Conservation (phyloP, 2,329 filamentous ascomycete species). For the Chrysoporthe austroafricana region DNA sequence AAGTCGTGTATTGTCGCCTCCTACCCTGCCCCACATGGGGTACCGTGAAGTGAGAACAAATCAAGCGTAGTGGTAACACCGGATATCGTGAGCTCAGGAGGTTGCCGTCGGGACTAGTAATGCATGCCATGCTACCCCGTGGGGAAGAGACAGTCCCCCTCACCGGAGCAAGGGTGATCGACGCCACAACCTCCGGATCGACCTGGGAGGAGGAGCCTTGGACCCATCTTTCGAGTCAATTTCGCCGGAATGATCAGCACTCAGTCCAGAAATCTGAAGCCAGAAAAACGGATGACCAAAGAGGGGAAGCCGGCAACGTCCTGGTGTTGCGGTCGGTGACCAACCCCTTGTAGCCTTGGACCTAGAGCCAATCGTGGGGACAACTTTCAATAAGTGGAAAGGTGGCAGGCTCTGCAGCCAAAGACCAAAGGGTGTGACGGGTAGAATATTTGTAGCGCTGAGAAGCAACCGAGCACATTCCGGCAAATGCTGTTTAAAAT, state of each 20-base stretch:
- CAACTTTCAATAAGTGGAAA: too few species aligned
- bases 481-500: background rate
- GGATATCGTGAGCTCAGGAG: background rate
- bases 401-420: background rate
- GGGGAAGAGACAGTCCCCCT: conserved; percentile 4
- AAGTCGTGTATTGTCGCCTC: background rate
- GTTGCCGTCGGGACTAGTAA: background rate
- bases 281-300: background rate
- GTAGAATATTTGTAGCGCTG: too few species aligned
- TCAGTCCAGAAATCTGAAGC: background rate
- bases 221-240: background rate
- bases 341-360: background rate
- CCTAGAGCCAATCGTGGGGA: background rate
- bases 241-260: background rate
- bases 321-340: background rate
- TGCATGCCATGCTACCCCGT: conserved; percentile 1
- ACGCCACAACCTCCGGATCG: background rate
- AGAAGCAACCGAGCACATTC: background rate
- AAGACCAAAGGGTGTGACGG: background rate
- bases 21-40: background rate
- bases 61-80: background rate
- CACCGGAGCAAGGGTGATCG: conserved; percentile 1
- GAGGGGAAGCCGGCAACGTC: background rate
- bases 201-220: background rate
- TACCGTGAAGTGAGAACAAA: background rate